Percentiles rank a stretch among this genome's conserved stretches.
Evolutionary conservation across 192 early-diverging fungal genomes (phyloP).

Genomic region (Umbelopsis isabellina): DNA sequence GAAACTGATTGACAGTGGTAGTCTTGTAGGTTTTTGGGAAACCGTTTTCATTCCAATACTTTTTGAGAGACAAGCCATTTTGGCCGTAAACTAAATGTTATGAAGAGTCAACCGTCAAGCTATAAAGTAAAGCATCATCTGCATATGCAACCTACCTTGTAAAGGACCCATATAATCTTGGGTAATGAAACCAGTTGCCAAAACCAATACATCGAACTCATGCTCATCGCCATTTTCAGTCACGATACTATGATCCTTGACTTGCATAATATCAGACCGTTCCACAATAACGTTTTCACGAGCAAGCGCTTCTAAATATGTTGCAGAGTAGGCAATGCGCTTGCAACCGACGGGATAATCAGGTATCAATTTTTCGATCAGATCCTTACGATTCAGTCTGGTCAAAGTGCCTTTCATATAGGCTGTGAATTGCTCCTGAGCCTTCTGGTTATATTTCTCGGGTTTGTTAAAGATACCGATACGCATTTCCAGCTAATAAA

Average conservation of each 20-base stretch:
- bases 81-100: conserved; percentile 24
- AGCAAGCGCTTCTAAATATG: conserved; percentile 28
- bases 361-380: conserved; percentile 42
- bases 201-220: conserved; percentile 47
- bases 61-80: conserved; percentile 25
- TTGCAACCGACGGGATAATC: conserved; percentile 44
- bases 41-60: conserved; percentile 23
- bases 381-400: neutral
- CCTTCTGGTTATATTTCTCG: neutral
- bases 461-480: conserved; percentile 1
- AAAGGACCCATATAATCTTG: conserved; percentile 31
- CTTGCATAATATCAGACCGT: conserved; percentile 28
- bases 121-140: neutral
- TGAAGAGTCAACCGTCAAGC: neutral
- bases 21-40: conserved; percentile 41
- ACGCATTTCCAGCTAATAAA: neutral
- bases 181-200: conserved; percentile 51
- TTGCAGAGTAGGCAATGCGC: conserved; percentile 42
- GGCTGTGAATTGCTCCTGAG: neutral
- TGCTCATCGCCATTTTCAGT: conserved; percentile 35
- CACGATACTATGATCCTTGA: conserved; percentile 37
- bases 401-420: neutral
- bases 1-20: conserved; percentile 47
- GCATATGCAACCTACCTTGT: conserved; percentile 19
- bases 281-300: conserved; percentile 40